Conservation (phyloP, 768 basidiomycete species). For the Lepiota venenata region DNA sequence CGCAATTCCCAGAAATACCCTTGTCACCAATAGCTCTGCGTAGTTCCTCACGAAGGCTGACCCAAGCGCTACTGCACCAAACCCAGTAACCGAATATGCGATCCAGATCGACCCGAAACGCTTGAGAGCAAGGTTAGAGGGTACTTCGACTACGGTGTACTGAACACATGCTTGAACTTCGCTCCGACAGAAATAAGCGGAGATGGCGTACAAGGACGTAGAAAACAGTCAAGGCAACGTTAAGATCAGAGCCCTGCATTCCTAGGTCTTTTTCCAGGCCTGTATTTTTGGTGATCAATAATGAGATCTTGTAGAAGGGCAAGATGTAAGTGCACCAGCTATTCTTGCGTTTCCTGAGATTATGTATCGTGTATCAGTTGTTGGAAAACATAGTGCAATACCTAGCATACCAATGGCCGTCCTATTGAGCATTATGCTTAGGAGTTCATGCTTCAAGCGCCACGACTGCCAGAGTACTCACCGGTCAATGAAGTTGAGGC, state of each 20-base stretch:
- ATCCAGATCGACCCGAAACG: slow-evolving; percentile 36
- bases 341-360: slow-evolving; percentile 20
- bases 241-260: slow-evolving; percentile 37
- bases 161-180: slow-evolving; percentile 13
- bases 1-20: slow-evolving; percentile 38
- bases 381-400: background rate
- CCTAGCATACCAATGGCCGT: slow-evolving; percentile 16
- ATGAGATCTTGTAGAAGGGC: background rate
- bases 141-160: slow-evolving; percentile 36
- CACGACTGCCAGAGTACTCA: background rate
- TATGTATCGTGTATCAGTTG: background rate
- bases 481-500: slow-evolving; percentile 35
- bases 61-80: slow-evolving; percentile 33
- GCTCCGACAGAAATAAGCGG: too few species aligned
- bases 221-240: slow-evolving; percentile 38
- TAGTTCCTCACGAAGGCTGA: slow-evolving; percentile 37
- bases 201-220: slow-evolving; percentile 30
- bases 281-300: slow-evolving; percentile 1
- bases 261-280: slow-evolving; percentile 38
- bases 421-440: slow-evolving; percentile 3
- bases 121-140: slow-evolving; percentile 41
- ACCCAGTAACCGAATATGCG: slow-evolving; percentile 31
- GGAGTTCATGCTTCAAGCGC: background rate
- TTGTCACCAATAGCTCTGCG: slow-evolving; percentile 29
- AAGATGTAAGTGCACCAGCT: slow-evolving; percentile 17